phyloP scores from a whole-genome alignment of 768 basidiomycete genomes.

The Russula griseocarnosa region DNA sequence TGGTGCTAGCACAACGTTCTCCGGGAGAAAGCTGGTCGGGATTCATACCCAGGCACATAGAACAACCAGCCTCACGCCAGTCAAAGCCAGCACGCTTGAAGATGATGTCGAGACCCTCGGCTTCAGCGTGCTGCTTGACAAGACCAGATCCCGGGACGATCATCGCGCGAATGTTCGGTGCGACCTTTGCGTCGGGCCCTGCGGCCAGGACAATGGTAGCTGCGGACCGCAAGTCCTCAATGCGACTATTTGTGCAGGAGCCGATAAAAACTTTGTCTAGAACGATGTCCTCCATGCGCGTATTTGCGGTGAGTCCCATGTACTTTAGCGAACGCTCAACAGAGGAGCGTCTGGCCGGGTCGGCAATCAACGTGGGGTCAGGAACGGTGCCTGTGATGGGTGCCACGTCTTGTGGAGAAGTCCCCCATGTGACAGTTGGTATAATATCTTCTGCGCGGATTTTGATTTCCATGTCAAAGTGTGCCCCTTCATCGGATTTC shows the following conservation, averaged over 20 bases:
- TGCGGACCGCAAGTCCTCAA: conserved; percentile 61
- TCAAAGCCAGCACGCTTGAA: conserved; percentile 65
- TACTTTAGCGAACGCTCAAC: conserved; percentile 54
- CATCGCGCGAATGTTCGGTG: conserved; percentile 54
- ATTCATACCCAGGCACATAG: conserved; percentile 72
- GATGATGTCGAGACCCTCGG: conserved; percentile 58
- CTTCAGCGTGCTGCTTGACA: conserved; percentile 62
- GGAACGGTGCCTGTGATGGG: conserved; percentile 56
- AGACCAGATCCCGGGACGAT: conserved; percentile 65
- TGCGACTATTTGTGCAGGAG: conserved; percentile 66
- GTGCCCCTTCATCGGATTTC: conserved; percentile 52
- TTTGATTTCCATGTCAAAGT: conserved; percentile 55
- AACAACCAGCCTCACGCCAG: conserved; percentile 67
- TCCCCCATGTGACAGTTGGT: conserved; percentile 65
- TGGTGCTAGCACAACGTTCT: conserved; percentile 57
- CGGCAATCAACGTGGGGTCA: conserved; percentile 45
- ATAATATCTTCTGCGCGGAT: conserved; percentile 58
- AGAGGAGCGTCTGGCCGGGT: conserved; percentile 44
- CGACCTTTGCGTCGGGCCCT: conserved; percentile 49
- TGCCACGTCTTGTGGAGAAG: conserved; percentile 59
- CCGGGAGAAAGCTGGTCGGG: conserved; percentile 59
- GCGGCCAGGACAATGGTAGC: conserved; percentile 52
- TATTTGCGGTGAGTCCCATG: conserved; percentile 56
- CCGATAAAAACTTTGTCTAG: conserved; percentile 67
- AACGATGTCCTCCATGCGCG: conserved; percentile 52